Evolutionary conservation across 2,329 filamentous ascomycete species (phyloP).

Genomic region (Ophiosphaerella korrae): DNA sequence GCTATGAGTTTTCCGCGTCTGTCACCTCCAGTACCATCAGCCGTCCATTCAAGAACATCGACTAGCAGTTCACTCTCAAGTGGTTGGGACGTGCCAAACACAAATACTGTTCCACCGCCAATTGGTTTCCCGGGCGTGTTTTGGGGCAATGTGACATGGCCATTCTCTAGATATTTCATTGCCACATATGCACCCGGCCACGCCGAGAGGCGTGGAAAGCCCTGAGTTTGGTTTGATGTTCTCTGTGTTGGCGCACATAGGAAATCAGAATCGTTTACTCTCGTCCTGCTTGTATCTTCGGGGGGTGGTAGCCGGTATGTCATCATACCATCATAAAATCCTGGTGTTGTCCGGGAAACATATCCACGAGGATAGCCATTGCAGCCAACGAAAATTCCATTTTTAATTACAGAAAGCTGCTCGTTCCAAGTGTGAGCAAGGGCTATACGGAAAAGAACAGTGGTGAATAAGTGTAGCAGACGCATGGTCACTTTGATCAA

Average conservation of each 20-base stretch:
- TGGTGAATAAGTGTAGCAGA: not conserved
- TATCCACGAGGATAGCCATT: not conserved
- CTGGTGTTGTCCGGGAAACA: too few relatives aligned
- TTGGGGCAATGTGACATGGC: constrained; percentile 1
- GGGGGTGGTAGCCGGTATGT: too few relatives aligned
- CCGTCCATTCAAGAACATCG: constrained; percentile 5
- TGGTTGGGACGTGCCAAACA: constrained; percentile 7
- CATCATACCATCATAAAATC: too few relatives aligned
- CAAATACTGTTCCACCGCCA: constrained; percentile 4
- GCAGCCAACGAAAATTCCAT: not conserved
- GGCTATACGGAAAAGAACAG: not conserved
- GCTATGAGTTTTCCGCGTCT: not conserved
- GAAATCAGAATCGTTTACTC: too few relatives aligned
- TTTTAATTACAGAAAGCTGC: not conserved
- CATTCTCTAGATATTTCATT: constrained; percentile 5
- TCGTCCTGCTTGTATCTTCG: too few relatives aligned
- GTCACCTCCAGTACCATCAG: constrained; percentile 2
- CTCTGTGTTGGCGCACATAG: constrained; percentile 3
- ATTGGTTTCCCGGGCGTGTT: constrained; percentile 1
- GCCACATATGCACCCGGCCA: not conserved
- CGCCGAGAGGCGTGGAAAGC: constrained; percentile 2
- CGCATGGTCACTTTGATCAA: not conserved
- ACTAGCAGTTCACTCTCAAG: not conserved
- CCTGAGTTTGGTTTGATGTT: constrained; percentile 6
- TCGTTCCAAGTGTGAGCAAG: not conserved